phyloP scores from a whole-genome alignment of 2,329 filamentous ascomycete genomes.

The Periconia macrospinosa region DNA sequence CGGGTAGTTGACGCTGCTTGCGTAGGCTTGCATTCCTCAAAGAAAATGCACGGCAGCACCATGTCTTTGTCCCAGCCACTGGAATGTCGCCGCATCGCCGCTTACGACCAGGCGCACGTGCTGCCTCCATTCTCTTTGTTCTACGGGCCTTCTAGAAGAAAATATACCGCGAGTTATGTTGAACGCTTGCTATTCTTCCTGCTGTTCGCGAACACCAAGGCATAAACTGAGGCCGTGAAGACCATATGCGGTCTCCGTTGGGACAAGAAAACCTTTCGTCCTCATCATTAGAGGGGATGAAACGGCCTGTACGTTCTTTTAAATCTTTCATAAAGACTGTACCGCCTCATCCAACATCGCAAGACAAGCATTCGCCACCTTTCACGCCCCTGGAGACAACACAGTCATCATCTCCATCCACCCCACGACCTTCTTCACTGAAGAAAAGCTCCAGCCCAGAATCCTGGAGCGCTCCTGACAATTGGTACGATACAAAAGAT shows the following conservation, averaged over 20 bases:
- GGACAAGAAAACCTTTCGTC: conserved; percentile 24
- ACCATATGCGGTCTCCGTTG: conserved; percentile 25
- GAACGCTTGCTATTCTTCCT: conserved; percentile 7
- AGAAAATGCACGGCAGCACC: conserved; percentile 1
- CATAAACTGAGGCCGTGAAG: conserved; percentile 23
- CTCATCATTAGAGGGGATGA: conserved; percentile 36
- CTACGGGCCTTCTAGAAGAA: conserved; percentile 28
- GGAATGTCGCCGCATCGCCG: conserved; percentile 14
- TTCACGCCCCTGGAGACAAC: conserved; percentile 13
- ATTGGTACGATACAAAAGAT: conserved; percentile 22
- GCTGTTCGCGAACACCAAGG: conserved; percentile 23
- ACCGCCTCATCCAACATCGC: conserved; percentile 17
- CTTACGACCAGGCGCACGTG: conserved; percentile 25
- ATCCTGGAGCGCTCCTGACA: conserved; percentile 32
- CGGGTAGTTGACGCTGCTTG: conserved; percentile 4
- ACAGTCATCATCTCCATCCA: conserved; percentile 4
- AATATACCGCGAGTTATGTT: conserved; percentile 8
- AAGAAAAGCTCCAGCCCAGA: conserved; percentile 8
- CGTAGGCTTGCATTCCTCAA: conserved; percentile 18
- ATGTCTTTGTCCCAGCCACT: conserved; percentile 30
- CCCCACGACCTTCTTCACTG: conserved; percentile 5
- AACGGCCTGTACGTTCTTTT: conserved; percentile 35
- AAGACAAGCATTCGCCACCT: conserved; percentile 29
- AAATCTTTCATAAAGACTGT: conserved; percentile 30
- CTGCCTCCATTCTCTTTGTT: conserved; percentile 29